Conservation (phyloP, 768 basidiomycete genomes). For the Tylopilus vinaceipallidus region DNA sequence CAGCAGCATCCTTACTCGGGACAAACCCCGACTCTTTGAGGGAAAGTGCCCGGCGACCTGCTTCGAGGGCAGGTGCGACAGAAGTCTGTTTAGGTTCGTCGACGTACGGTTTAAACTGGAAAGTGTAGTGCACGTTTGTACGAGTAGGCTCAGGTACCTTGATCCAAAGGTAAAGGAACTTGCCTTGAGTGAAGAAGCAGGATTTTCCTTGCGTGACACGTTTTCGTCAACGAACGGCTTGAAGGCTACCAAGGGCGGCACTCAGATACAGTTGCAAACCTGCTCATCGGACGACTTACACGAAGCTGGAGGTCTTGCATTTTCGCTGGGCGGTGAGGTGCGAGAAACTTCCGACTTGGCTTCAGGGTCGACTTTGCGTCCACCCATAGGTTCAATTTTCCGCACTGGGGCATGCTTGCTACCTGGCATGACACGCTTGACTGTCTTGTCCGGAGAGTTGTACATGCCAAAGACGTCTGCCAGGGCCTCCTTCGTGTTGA, state of each 20-base stretch:
- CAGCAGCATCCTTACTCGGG: constrained; percentile 19
- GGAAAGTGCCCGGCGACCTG: constrained; percentile 44
- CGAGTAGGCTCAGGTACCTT: constrained; percentile 6
- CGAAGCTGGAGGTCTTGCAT: constrained; percentile 35
- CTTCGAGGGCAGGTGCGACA: constrained; percentile 30
- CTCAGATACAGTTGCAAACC: constrained; percentile 20
- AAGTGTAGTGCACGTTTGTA: background rate
- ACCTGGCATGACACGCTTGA: constrained; percentile 51
- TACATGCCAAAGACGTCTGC: constrained; percentile 96
- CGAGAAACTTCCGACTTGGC: constrained; percentile 36
- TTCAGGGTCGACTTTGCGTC: constrained; percentile 20
- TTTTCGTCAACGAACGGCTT: constrained; percentile 72
- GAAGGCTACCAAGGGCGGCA: constrained; percentile 36
- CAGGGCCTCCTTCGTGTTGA: constrained; percentile 94
- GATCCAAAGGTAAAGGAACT: background rate
- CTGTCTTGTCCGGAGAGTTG: constrained; percentile 82
- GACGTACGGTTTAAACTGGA: constrained; percentile 65
- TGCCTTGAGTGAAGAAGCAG: constrained; percentile 27
- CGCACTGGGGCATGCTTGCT: constrained; percentile 73
- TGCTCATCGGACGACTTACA: constrained; percentile 25
- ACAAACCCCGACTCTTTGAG: constrained; percentile 42
- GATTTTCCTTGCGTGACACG: constrained; percentile 42
- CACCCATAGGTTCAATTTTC: constrained; percentile 58
- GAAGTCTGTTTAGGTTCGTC: constrained; percentile 50
- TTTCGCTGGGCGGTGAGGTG: constrained; percentile 28